Base-by-base conservation (phyloP, 192 early-diverging fungal species). In the Podila epigama region DNA sequence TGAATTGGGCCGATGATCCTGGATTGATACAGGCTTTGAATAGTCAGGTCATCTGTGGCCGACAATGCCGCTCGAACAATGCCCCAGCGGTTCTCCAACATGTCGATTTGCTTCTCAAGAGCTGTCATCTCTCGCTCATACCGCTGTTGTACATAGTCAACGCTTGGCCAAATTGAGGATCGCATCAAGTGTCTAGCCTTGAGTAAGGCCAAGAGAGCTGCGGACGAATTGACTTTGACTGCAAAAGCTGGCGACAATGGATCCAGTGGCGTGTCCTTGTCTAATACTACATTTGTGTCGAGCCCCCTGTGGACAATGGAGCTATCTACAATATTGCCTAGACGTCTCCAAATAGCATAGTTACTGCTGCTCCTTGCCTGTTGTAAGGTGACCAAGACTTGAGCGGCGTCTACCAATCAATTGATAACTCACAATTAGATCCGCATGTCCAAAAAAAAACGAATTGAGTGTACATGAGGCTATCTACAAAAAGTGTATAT, bases 301-400 rank as follows among this genome's bases (percentile, higher is more conserved):
- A 68, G 27, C n/a, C n/a, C n/a, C n/a, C n/a, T n/a, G n/a, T n/a
- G n/a, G n/a, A n/a, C n/a, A n/a, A n/a, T n/a, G n/a, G n/a, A n/a
- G n/a, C n/a, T n/a, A n/a, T n/a, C n/a, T n/a, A 32, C 60, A 68
- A 51, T 68, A 60, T 42, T 28, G 52, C 60, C 66, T 10, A 77
- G 52, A 2, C 33, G 13, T 29, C 40, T 68, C 73, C 73, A 77
- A 6, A 77, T 48, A 22, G 61, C 55, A 48, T 77, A 77, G 59
- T 77, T 77, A 36, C 73, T 68, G 42, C 60, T 68, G 42, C 60
- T 68, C 51, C 66, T 54, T 28, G 73, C 27, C 56, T 64, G 68
- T 64, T 77, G 73, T 51, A 64, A 68, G 11, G 59, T 54, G 4
- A 68, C 55, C 15, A 77, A 51, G 13, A 20, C 52, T 9, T 42